phyloP scores from a whole-genome alignment of 2,329 filamentous ascomycete genomes.

The Diaporthe citrichinensis region DNA sequence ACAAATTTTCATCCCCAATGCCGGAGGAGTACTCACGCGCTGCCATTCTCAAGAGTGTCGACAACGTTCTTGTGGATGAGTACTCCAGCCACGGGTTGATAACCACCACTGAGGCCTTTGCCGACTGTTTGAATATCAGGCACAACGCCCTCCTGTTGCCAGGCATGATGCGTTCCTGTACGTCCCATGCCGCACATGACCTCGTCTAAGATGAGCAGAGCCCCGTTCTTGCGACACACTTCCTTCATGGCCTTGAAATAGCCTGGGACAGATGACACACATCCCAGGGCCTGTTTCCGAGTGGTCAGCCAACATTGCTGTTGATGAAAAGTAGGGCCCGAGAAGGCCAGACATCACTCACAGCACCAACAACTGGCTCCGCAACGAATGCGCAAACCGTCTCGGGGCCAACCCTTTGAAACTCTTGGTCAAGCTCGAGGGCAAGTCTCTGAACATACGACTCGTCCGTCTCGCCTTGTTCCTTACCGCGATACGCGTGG shows the following conservation, averaged over 20 bases:
- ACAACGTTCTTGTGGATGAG: slow-evolving; percentile 66
- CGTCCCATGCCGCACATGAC: slow-evolving; percentile 80
- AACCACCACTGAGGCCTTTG: slow-evolving; percentile 74
- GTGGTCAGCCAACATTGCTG: background rate
- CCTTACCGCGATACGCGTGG: slow-evolving; percentile 73
- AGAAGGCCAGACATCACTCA: slow-evolving; percentile 53
- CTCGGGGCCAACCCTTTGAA: slow-evolving; percentile 72
- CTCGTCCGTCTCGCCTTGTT: slow-evolving; percentile 64
- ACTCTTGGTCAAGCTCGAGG: slow-evolving; percentile 76
- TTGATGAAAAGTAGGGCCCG: background rate
- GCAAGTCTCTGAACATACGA: slow-evolving; percentile 74
- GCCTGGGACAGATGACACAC: slow-evolving; percentile 63
- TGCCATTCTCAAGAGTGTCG: slow-evolving; percentile 59
- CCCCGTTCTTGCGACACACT: slow-evolving; percentile 69
- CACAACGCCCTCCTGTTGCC: slow-evolving; percentile 70
- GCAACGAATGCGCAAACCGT: slow-evolving; percentile 80
- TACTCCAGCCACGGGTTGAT: slow-evolving; percentile 71
- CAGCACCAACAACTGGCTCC: slow-evolving; percentile 81
- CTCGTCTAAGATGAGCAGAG: slow-evolving; percentile 70
- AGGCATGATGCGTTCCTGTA: slow-evolving; percentile 73
- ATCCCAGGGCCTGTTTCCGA: slow-evolving; percentile 62
- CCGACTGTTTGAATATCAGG: slow-evolving; percentile 75
- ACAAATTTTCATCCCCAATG: background rate
- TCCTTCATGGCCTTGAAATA: slow-evolving; percentile 68
- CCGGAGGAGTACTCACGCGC: slow-evolving; percentile 48